Base-by-base conservation (phyloP, 2,329 filamentous ascomycete genomes). In the Epichloe baconii region DNA sequence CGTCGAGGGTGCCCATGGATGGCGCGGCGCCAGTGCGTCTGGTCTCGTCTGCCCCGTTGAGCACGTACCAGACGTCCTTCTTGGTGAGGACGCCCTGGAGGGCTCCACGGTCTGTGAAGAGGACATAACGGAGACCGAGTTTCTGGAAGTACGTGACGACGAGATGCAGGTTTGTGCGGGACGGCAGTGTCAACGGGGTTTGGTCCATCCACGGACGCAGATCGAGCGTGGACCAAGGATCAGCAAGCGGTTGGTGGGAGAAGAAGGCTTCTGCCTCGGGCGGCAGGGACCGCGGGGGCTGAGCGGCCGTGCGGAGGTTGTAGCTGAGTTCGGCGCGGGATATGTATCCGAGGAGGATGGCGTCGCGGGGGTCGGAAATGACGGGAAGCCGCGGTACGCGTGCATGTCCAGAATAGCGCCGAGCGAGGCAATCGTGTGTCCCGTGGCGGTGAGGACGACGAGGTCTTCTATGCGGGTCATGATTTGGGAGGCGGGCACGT, bases 201-300 rank as follows among this genome's bases (percentile, higher is more conserved):
- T 96, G 91, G 66, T 98, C 93, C 89, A 98, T 96, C 93, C 93
- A 98, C 2, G 90, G 90, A 7, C 91, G 77, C 11, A 98, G 76
- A 68, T 98, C 93, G 40, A 98, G 80, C 1, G 85, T 89, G 15
- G 80, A 77, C 19, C 77, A 73, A 0, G 87, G 85, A 61, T 95
- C 88, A 1, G 85, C 84, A 50, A 91, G 81, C 2, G 86, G 83
- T 62, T 90, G 86, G 63, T 94, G 87, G 1, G 80, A 77, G 68
- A 98, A 96, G 68, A 86, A 89, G 43, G 85, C 84, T 63, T 91
- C 86, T 0, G 89, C 86, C 54, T 85, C 82, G 1, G 77, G 74
- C 0, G 83, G 74, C 1, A 94, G 72, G 47, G 74, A 76, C 42
- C 81, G 76, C 7, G 80, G 75, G 77, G 77, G 68, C 21, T 77